These are phyloP conservation scores for Botrytis galanthina DNA, from an alignment of 2,329 filamentous ascomycete species.

Conservation along the genomic window DNA sequence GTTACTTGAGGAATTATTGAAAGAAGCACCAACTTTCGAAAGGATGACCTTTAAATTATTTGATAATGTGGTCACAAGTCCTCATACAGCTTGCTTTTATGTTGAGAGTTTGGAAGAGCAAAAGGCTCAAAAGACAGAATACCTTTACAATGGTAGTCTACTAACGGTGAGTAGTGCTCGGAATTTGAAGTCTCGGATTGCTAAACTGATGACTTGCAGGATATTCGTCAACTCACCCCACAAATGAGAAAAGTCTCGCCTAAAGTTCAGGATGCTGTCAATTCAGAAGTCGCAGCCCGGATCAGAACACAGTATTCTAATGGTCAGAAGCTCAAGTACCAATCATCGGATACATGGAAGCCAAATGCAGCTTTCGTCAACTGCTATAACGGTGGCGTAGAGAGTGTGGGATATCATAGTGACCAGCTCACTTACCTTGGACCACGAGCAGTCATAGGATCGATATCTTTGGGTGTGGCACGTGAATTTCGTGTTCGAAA, in stretches of 20 bases:
- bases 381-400: conserved; percentile 77
- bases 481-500: conserved; percentile 86
- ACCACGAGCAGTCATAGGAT: conserved; percentile 83
- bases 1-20: conserved; percentile 71
- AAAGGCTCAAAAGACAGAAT: conserved; percentile 69
- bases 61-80: conserved; percentile 79
- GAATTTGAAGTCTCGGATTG: conserved; percentile 18
- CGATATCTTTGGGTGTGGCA: conserved; percentile 85
- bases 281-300: conserved; percentile 69
- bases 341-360: conserved; percentile 70
- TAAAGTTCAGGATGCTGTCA: conserved; percentile 72
- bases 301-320: conserved; percentile 66
- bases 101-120: conserved; percentile 72
- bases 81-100: conserved; percentile 81
- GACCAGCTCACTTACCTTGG: conserved; percentile 94
- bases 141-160: conserved; percentile 78
- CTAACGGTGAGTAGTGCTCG: conserved; percentile 53
- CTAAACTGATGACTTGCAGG: conserved; percentile 42
- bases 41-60: conserved; percentile 80
- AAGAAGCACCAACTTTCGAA: conserved; percentile 69
- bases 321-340: conserved; percentile 72
- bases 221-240: conserved; percentile 74
- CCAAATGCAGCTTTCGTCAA: conserved; percentile 95
- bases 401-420: conserved; percentile 88
- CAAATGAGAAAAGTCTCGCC: conserved; percentile 68